These are phyloP conservation scores for Mucor racemosus DNA, from an alignment of 371 early-diverging fungal genomes.

Conservation along the genomic window DNA sequence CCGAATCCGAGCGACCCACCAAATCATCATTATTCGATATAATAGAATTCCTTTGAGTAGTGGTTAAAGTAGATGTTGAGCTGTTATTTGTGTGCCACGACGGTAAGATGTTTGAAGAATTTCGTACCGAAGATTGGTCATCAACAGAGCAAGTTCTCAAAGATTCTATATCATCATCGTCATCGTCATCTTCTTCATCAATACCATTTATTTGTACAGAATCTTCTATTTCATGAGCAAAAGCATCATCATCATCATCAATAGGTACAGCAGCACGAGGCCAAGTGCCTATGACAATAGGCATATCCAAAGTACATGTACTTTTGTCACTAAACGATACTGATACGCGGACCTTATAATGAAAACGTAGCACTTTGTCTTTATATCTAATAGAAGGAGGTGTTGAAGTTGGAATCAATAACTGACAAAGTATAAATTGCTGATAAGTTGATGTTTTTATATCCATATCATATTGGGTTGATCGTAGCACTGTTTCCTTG, in stretches of 20 bases:
- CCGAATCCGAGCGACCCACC: slow-evolving; percentile 39
- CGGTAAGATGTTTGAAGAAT: slow-evolving; percentile 7
- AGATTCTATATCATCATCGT: slow-evolving; percentile 20
- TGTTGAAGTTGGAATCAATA: slow-evolving; percentile 51
- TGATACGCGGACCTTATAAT: slow-evolving; percentile 40
- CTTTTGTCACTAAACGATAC: slow-evolving; percentile 19
- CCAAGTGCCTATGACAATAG: slow-evolving; percentile 53
- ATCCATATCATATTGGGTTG: slow-evolving; percentile 18
- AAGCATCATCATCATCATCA: slow-evolving; percentile 48
- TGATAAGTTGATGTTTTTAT: slow-evolving; percentile 19
- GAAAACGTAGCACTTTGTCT: slow-evolving; percentile 41
- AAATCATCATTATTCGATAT: slow-evolving; percentile 12
- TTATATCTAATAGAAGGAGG: slow-evolving; percentile 50
- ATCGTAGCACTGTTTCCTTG: slow-evolving; percentile 23
- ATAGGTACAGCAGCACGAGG: slow-evolving; percentile 52
- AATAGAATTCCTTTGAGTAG: slow-evolving; percentile 3
- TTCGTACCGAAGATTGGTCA: slow-evolving; percentile 3
- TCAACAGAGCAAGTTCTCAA: slow-evolving; percentile 10
- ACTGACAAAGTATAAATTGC: slow-evolving; percentile 32
- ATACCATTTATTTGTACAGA: not conserved
- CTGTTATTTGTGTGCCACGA: slow-evolving; percentile 19
- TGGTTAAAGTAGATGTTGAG: slow-evolving; percentile 4
- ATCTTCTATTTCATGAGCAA: slow-evolving; percentile 18
- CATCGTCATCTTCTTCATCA: not conserved
- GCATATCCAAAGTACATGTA: slow-evolving; percentile 34